Evolutionary conservation across 148 eudicot species (phyloP).

Genomic region (Cornus florida): DNA sequence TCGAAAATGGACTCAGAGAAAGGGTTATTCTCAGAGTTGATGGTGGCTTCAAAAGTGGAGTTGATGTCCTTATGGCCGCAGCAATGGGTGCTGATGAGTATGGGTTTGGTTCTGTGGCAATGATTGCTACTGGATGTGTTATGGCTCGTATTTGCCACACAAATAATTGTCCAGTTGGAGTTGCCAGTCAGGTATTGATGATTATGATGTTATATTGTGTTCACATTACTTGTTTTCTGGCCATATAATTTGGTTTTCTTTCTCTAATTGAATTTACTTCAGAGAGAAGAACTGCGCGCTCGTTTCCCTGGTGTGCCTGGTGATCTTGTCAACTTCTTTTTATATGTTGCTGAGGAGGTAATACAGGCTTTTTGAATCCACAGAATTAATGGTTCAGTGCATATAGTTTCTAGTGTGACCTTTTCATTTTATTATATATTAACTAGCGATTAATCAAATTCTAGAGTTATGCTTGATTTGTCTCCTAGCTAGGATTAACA

Average conservation of each 20-base stretch:
- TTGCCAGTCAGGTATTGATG: slow-evolving; percentile 84
- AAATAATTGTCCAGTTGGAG: slow-evolving; percentile 99
- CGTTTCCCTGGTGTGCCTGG: slow-evolving; percentile 99
- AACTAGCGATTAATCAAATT: neutral
- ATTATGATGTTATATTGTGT: neutral
- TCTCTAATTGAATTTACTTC: slow-evolving; percentile 20
- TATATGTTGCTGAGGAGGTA: slow-evolving; percentile 99
- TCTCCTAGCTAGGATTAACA: neutral
- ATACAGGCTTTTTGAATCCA: slow-evolving; percentile 10
- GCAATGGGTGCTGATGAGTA: slow-evolving; percentile 99
- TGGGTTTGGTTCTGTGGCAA: slow-evolving; percentile 98
- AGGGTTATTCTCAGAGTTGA: slow-evolving; percentile 97
- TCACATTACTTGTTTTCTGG: neutral
- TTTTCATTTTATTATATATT: neutral
- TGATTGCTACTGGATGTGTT: slow-evolving; percentile 99
- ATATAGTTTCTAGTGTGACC: neutral
- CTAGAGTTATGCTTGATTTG: neutral
- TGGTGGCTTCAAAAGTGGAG: slow-evolving; percentile 98
- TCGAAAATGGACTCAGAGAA: slow-evolving; percentile 91
- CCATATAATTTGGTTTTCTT: neutral
- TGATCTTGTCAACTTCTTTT: slow-evolving; percentile 95
- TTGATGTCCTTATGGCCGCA: slow-evolving; percentile 98
- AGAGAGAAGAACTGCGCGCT: slow-evolving; percentile 97
- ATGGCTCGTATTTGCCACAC: slow-evolving; percentile 99
- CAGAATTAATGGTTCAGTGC: neutral